phyloP scores from a whole-genome alignment of 495 filamentous ascomycete species.

The Podospora comata region DNA sequence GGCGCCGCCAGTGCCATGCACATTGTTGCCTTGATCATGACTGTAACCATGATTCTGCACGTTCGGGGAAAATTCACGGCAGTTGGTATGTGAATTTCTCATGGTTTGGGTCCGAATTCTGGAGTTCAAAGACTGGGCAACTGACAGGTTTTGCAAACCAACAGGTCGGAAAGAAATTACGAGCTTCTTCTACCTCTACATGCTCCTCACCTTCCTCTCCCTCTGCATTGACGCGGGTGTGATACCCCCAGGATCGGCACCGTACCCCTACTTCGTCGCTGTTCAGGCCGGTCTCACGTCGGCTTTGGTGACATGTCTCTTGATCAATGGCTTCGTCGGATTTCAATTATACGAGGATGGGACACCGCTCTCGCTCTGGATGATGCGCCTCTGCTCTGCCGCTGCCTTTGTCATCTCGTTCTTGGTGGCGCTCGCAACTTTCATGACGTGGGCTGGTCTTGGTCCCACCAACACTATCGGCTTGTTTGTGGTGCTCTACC shows the following conservation, averaged over 20 bases:
- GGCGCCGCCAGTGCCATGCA: constrained; percentile 88
- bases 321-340: constrained; percentile 97
- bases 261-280: constrained; percentile 89
- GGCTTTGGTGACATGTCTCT: constrained; percentile 79
- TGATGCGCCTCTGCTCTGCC: constrained; percentile 72
- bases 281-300: constrained; percentile 88
- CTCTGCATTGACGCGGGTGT: constrained; percentile 93
- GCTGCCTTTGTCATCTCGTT: constrained; percentile 85
- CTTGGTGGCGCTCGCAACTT: constrained; percentile 83
- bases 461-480: constrained; percentile 80
- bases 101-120: too few species aligned
- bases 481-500: constrained; percentile 87
- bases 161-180: constrained; percentile 96
- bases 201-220: constrained; percentile 82
- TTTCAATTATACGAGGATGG: constrained; percentile 99
- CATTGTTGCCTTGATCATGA: constrained; percentile 88
- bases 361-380: constrained; percentile 92
- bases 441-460: constrained; percentile 87
- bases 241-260: constrained; percentile 70
- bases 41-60: constrained; percentile 93
- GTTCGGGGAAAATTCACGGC: constrained; percentile 97
- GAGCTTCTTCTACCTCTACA: constrained; percentile 95
- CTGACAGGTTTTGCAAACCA: constrained; percentile 7
- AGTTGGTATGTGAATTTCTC: constrained; percentile 68
- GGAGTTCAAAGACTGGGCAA: background rate